phyloP scores from a whole-genome alignment of 495 filamentous ascomycete species.

The Penicillium dipodomyicola region DNA sequence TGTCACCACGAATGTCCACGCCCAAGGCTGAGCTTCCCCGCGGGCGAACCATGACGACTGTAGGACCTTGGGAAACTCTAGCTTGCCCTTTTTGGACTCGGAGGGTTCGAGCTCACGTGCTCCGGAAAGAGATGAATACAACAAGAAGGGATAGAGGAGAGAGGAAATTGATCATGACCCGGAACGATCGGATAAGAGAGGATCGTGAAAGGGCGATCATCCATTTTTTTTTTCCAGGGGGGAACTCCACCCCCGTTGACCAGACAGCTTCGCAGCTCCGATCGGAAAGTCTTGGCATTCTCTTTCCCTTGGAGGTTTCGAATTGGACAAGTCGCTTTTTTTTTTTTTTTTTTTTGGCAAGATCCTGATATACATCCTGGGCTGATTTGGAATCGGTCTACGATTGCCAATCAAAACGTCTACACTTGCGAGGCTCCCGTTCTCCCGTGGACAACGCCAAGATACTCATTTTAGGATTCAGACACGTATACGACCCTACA shows the following conservation, averaged over 20 bases:
- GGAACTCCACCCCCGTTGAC: constrained; percentile 1
- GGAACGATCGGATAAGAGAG: constrained; percentile 9
- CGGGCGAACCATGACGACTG: constrained; percentile 39
- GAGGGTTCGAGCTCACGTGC: constrained; percentile 5
- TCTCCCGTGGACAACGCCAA: not conserved
- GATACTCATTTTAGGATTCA: not conserved
- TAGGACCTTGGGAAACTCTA: not conserved
- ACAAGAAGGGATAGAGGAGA: not conserved
- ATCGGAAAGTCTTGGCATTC: constrained; percentile 11
- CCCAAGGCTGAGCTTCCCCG: constrained; percentile 51
- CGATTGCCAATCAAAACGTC: not conserved
- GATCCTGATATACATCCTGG: not conserved
- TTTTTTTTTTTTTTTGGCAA: not conserved
- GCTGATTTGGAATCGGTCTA: not conserved
- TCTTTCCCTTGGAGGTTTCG: not conserved
- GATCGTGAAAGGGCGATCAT: not conserved
- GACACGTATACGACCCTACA: not conserved
- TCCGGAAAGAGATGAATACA: not conserved
- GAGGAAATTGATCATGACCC: not conserved
- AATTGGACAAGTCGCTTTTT: not conserved
- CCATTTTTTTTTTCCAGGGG: constrained; percentile 8
- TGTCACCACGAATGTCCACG: constrained; percentile 53
- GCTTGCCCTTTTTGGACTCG: not conserved
- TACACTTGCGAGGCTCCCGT: not conserved
- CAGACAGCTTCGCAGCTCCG: constrained; percentile 8